Base-by-base conservation (phyloP, 2,329 filamentous ascomycete genomes). In the Orbilia brochopaga region DNA sequence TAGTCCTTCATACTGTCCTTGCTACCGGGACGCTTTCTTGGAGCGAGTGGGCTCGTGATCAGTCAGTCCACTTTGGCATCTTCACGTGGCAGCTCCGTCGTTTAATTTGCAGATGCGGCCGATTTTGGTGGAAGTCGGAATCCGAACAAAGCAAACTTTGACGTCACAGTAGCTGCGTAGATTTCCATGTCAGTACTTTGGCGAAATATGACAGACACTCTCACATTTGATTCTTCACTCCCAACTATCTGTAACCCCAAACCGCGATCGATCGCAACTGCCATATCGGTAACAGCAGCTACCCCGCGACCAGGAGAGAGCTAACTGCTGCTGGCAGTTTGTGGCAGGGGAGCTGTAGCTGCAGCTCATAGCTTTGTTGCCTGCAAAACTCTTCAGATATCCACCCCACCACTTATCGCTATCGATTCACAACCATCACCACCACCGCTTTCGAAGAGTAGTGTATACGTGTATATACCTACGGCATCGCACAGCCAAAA, bases 401-500 rank as follows among this genome's bases (percentile, higher is more conserved):
- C 27, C 27, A 46, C 62, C 63, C 63, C 63, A 58, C 63, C n/a
- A 56, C 60, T 55, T 51, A 50, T 42, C 46, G 40, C 11, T 21
- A 53, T 40, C 35, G 27, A 32, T n/a, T 59, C 46, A 60, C 46
- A 27, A 52, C 46, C 57, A 48, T 44, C 42, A 60, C 17, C 23
- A 10, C 24, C 56, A 13, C 50, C 55, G 46, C 42, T 19, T 32
- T 32, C 27, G 27, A 32, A n/a, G n/a, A n/a, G n/a, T n/a, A n/a
- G n/a, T n/a, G n/a, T n/a, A n/a, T n/a, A n/a, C 24, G 1, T 27
- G 44, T 19, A 59, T 19, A 53, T n/a, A 15, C 27, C 53, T 44
- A 30, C 23, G 40, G 44, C 15, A 55, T 17, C 19, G n/a, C 8
- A 51, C 46, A 35, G 27, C 21, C 17, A 58, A 62, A 58, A 92